phyloP scores from a whole-genome alignment of 805 yeast species.

The Starmera quercuum region DNA sequence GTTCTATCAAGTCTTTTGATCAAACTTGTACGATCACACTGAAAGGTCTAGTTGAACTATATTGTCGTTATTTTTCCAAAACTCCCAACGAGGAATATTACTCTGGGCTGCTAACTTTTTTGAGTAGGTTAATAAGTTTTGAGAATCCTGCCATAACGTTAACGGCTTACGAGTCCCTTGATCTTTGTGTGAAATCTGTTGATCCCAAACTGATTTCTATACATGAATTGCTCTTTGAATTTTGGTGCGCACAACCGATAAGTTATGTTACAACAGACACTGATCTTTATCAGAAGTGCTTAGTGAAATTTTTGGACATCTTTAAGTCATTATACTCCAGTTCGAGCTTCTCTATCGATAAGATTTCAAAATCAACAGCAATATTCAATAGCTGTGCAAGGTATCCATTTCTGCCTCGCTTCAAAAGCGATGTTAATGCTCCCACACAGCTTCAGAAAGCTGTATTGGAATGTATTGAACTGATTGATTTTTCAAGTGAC shows the following conservation, averaged over 20 bases:
- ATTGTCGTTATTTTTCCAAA: conserved; percentile 39
- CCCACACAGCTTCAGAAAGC: conserved; percentile 59
- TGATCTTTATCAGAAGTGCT: conserved; percentile 48
- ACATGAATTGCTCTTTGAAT: conserved; percentile 34
- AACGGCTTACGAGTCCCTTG: conserved; percentile 46
- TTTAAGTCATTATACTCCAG: conserved; percentile 42
- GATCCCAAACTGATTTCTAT: conserved; percentile 23
- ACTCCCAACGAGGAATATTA: conserved; percentile 37
- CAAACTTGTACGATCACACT: conserved; percentile 58
- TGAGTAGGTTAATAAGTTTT: conserved; percentile 30
- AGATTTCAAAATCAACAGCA: conserved; percentile 43
- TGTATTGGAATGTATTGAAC: conserved; percentile 42
- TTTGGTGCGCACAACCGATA: conserved; percentile 41
- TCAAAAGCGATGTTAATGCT: conserved; percentile 42
- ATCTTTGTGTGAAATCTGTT: background rate
- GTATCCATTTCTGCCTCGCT: conserved; percentile 64
- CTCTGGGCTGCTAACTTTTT: conserved; percentile 46
- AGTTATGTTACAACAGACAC: conserved; percentile 33
- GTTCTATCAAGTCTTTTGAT: conserved; percentile 35
- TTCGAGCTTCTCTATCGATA: conserved; percentile 21
- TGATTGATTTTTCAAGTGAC: conserved; percentile 21
- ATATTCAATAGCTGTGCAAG: conserved; percentile 58
- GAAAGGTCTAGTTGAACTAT: conserved; percentile 60
- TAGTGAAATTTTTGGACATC: conserved; percentile 45
- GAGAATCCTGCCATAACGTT: conserved; percentile 47